These are phyloP conservation scores for Ettlia oleoabundans DNA, from an alignment of 139 green algal genomes.

Conservation along the genomic window DNA sequence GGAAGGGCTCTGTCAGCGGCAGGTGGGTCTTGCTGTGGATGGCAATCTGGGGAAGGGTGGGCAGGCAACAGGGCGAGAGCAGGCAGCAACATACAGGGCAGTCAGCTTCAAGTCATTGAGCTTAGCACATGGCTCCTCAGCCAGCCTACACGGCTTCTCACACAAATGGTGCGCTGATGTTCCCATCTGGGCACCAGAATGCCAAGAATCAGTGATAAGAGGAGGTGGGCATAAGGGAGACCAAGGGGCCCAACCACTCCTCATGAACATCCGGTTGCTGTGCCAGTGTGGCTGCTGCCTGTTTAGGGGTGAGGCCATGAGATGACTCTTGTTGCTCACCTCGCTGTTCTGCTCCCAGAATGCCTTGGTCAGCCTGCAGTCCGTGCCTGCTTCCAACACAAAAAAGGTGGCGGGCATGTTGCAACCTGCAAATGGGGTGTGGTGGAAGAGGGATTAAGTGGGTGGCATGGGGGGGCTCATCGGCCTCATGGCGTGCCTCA, in stretches of 20 bases:
- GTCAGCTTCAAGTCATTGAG: neutral
- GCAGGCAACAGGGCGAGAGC: neutral
- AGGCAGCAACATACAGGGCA: neutral
- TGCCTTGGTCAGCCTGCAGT: slow-evolving; percentile 29
- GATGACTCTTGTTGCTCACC: no score
- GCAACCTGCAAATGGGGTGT: neutral
- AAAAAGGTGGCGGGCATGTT: slow-evolving; percentile 45
- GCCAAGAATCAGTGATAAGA: no score
- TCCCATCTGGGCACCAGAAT: neutral
- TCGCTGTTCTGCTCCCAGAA: slow-evolving; percentile 46
- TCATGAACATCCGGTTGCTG: no score
- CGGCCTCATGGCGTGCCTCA: neutral
- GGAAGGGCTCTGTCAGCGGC: neutral
- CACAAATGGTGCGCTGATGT: neutral
- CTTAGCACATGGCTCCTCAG: no score
- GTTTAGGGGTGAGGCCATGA: no score
- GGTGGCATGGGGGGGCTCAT: neutral
- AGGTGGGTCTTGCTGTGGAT: slow-evolving; percentile 40
- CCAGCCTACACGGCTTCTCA: no score
- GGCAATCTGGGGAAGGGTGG: slow-evolving; percentile 26
- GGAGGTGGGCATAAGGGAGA: no score
- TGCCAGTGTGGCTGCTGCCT: no score
- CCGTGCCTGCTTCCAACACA: slow-evolving; percentile 12
- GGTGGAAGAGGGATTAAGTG: neutral
- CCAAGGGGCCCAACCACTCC: no score